Base-by-base conservation (phyloP, 2,329 filamentous ascomycete genomes). In the Grosmannia penicillata region DNA sequence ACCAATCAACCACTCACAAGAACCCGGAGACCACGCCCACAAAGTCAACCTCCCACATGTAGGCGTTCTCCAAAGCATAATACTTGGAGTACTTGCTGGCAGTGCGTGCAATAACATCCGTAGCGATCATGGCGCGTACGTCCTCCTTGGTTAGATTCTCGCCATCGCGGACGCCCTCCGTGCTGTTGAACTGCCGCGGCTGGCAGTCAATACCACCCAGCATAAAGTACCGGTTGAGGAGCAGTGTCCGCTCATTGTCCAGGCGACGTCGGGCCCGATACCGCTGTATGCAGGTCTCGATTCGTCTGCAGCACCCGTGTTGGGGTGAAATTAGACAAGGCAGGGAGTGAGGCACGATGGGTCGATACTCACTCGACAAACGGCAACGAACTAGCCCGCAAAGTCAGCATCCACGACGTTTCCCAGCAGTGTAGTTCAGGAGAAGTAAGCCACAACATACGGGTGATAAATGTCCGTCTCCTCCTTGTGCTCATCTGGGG, bases 261-360 rank as follows among this genome's bases (percentile, higher is more conserved):
- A 94, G 70, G 46, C 82, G 86, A 24, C 87, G 80, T 33, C 78
- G 81, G 26, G 72, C 67, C 44, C 81, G 75, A 59, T 79, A 98
- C 13, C 85, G 79, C 47, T 86, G 77, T 39, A 96, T 81, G 33
- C 84, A 91, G 21, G 78, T 71, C 52, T 95, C 79, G 29, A 96
- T 84, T 33, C 91, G 84, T 40, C 80, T 82, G 42, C 29, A 21
- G 4, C 11, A 19, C 13, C 3, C 4, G 15, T n/a, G 34, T 30
- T 38, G 43, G 47, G 33, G 37, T 25, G 17, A 25, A 7, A 28
- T 37, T 26, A 53, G 46, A n/a, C n/a, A n/a, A n/a, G n/a, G n/a
- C n/a, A n/a, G n/a, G n/a, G n/a, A n/a, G n/a, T n/a, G n/a, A n/a
- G n/a, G n/a, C n/a, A n/a, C n/a, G n/a, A n/a, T n/a, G n/a, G n/a